A percentile compares a stretch with the other conserved stretches of the same genome.
phyloP scores from a whole-genome alignment of 1,284 basidiomycete genomes.

The Fomitopsis betulina region DNA sequence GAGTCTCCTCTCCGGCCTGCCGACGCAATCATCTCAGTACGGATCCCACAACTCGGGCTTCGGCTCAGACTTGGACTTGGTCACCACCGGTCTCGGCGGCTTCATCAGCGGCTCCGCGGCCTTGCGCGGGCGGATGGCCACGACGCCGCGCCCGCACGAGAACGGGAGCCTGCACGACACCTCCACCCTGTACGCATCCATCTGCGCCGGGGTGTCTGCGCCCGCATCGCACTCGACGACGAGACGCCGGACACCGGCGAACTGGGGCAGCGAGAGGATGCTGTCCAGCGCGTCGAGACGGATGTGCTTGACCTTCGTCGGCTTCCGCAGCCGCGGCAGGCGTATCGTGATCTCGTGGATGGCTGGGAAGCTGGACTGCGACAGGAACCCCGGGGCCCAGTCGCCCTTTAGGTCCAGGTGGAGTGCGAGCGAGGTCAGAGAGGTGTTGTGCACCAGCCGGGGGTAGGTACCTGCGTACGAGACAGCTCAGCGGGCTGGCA shows the following conservation, averaged over 20 bases:
- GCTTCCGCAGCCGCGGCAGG: not conserved
- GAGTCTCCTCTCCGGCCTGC: not conserved
- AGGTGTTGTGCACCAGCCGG: conserved; percentile 1
- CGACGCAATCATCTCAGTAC: not conserved
- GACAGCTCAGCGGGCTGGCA: not conserved
- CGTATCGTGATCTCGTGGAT: not conserved
- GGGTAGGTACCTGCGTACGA: not conserved
- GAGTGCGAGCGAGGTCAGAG: not conserved
- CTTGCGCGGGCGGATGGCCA: not conserved
- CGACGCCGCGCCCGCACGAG: not conserved
- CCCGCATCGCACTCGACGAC: conserved; percentile 1
- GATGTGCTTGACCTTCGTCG: not conserved
- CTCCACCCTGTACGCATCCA: not conserved
- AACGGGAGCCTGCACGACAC: not conserved
- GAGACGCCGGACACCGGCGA: not conserved
- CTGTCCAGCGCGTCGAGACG: conserved; percentile 1
- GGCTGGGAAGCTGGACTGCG: not conserved
- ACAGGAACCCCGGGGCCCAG: not conserved
- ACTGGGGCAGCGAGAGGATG: conserved; percentile 2
- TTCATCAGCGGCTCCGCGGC: not conserved
- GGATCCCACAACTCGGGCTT: not conserved
- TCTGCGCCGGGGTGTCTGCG: not conserved
- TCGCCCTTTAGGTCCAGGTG: not conserved
- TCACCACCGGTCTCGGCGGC: not conserved
- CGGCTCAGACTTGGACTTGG: not conserved